These are phyloP conservation scores for Pilasporangium apinafurcum DNA, from an alignment of 352 stramenopile species.

Conservation along the genomic window DNA sequence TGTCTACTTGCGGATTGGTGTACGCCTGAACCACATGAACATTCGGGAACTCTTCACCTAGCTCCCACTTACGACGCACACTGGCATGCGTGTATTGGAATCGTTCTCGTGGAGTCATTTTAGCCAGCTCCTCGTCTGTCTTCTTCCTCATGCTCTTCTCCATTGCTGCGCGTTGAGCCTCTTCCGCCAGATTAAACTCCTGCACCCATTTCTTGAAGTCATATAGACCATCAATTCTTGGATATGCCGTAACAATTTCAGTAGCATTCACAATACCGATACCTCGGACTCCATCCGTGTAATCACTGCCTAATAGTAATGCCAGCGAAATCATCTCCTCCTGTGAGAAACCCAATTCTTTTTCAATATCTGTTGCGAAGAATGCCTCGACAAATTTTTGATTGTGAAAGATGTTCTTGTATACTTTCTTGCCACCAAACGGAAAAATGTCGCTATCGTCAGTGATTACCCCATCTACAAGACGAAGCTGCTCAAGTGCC, in stretches of 20 bases:
- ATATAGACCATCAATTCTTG: constrained; percentile 80
- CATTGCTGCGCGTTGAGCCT: constrained; percentile 30
- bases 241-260: constrained; percentile 78
- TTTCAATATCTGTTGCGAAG: constrained; percentile 87
- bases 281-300: constrained; percentile 81
- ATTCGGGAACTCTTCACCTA: constrained; percentile 93
- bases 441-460: constrained; percentile 95
- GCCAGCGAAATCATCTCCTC: constrained; percentile 90
- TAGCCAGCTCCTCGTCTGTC: constrained; percentile 32
- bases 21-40: constrained; percentile 91
- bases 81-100: constrained; percentile 93
- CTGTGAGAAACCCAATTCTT: constrained; percentile 89
- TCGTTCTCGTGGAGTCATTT: constrained; percentile 34
- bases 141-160: constrained; percentile 64
- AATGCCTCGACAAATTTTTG: constrained; percentile 99
- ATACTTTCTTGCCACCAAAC: constrained; percentile 94
- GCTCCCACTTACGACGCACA: constrained; percentile 87
- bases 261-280: constrained; percentile 84
- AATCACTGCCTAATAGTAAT: constrained; percentile 96
- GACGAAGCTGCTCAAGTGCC: constrained; percentile 90
- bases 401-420: constrained; percentile 99
- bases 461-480: constrained; percentile 98
- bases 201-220: constrained; percentile 73
- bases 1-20: constrained; percentile 85
- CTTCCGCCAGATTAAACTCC: constrained; percentile 53